Evolutionary conservation across 805 yeast genomes (phyloP), one percentile per base, ranked within the genome.

Genomic region (Metschnikowia anglica): DNA sequence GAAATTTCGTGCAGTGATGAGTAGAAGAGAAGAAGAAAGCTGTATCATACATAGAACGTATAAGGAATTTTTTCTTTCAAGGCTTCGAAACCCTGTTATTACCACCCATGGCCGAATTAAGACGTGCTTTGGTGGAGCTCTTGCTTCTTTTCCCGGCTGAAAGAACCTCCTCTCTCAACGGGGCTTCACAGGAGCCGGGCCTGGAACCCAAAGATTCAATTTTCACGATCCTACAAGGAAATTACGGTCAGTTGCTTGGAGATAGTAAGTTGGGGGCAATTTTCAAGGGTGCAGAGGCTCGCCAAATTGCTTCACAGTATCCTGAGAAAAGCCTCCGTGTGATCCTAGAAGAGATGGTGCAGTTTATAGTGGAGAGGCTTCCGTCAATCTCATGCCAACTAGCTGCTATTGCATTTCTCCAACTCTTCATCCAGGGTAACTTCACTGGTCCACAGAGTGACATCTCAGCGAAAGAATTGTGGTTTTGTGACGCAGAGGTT

Each of bases 381-480:
- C 46, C 43, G 3, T 34, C 39, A 21, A 19, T 49, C 39, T 23
- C 41, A 15, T 48, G 61, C 25, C 72, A 63, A 37, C 44, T 68
- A n/a, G 33, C 74, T 13, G 85, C 87, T 2, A 72, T 87, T 46
- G 73, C 84, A 1, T 63, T 80, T 3, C 64, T 88, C 19, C 89
- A 88, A 57, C 58, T 77, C 1, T 90, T 85, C 57, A 66, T 85
- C 12, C 95, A 88, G 59, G 63, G 76, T 38, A 90, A 90, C 60
- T 87, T 74, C 62, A 87, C 96, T 0, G 97, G 97, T 7, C 97
- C 97, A 4, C 73, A 76, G 19, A 55, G 79, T 2, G 72, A 73
- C 4, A 51, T 68, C 17, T 62, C 61, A 3, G 52, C 73, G 4
- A 54, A 55, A 26, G 56, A 65, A n/a, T 36, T 55, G n/a, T 51